Evolutionary conservation across 768 basidiomycete genomes (phyloP).

Genomic region (Russula sp.): DNA sequence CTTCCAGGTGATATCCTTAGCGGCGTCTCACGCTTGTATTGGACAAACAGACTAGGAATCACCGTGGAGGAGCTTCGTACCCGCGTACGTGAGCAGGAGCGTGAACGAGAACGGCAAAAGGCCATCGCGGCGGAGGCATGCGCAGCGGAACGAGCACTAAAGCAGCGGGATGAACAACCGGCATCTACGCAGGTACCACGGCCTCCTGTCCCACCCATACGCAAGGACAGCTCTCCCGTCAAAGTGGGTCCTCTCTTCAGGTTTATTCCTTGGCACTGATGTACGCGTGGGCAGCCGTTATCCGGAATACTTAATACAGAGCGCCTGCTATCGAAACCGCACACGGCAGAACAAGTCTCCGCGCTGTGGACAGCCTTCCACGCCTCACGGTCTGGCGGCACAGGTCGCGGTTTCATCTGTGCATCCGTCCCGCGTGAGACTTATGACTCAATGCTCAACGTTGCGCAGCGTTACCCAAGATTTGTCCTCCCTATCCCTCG

Average conservation of each 20-base stretch:
- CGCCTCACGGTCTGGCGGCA: slow-evolving; percentile 68
- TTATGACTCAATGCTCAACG: slow-evolving; percentile 63
- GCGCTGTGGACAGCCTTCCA: slow-evolving; percentile 90
- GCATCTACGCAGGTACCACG: slow-evolving; percentile 12
- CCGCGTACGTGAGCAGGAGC: slow-evolving; percentile 12
- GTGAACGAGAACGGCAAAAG: slow-evolving; percentile 8
- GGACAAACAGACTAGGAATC: slow-evolving; percentile 10
- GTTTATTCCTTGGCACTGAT: neutral
- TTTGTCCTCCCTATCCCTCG: slow-evolving; percentile 84
- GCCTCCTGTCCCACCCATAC: slow-evolving; percentile 24
- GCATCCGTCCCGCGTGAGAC: slow-evolving; percentile 70
- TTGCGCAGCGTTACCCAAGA: slow-evolving; percentile 60
- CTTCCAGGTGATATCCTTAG: slow-evolving; percentile 10
- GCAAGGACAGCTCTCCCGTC: slow-evolving; percentile 64
- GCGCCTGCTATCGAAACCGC: slow-evolving; percentile 57
- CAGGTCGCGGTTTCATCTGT: slow-evolving; percentile 79
- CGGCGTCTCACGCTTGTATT: slow-evolving; percentile 2
- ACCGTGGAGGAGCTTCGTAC: slow-evolving; percentile 16
- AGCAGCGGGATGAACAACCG: slow-evolving; percentile 9
- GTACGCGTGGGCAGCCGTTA: slow-evolving; percentile 52
- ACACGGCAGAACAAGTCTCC: slow-evolving; percentile 67
- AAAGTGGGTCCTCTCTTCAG: slow-evolving; percentile 39
- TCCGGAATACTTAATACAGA: slow-evolving; percentile 74
- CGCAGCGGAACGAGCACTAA: slow-evolving; percentile 2
- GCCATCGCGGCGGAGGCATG: slow-evolving; percentile 23